Evolutionary conservation across 2,329 filamentous ascomycete species (phyloP).

Genomic region (Anthostomella pinea): DNA sequence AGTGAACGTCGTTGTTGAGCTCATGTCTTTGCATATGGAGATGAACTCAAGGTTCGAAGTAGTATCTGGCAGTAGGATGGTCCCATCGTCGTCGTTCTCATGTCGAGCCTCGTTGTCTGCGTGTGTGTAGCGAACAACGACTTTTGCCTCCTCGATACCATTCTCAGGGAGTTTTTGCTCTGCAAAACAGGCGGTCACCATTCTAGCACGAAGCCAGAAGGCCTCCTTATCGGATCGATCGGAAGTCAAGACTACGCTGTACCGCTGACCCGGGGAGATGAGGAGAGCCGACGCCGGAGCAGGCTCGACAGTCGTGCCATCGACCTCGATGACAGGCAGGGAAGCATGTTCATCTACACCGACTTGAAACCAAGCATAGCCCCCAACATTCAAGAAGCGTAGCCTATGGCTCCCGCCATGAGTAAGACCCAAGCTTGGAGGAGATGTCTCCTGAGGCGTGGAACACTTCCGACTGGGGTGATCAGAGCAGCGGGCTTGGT

Average conservation of each 20-base stretch:
- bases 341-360: slow-evolving; percentile 63
- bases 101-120: slow-evolving; percentile 11
- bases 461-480: slow-evolving; percentile 43
- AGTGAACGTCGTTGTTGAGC: slow-evolving; percentile 38
- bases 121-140: slow-evolving; percentile 44
- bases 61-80: slow-evolving; percentile 35
- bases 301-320: slow-evolving; percentile 65
- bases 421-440: slow-evolving; percentile 45
- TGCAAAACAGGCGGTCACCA: slow-evolving; percentile 59
- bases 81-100: slow-evolving; percentile 12
- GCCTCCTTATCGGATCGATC: slow-evolving; percentile 51
- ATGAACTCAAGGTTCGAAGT: slow-evolving; percentile 32
- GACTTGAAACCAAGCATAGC: slow-evolving; percentile 70
- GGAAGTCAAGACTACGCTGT: slow-evolving; percentile 62
- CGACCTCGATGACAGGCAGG: slow-evolving; percentile 61
- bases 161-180: slow-evolving; percentile 44
- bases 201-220: slow-evolving; percentile 64
- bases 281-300: slow-evolving; percentile 58
- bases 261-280: slow-evolving; percentile 68
- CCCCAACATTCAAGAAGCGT: slow-evolving; percentile 67
- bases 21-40: slow-evolving; percentile 50
- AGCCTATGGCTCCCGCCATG: slow-evolving; percentile 60
- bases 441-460: slow-evolving; percentile 29
- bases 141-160: slow-evolving; percentile 45
- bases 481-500: slow-evolving; percentile 38